Base-by-base conservation (phyloP, 2,329 filamentous ascomycete genomes). In the Aspergillus pseudoviridinutans region DNA sequence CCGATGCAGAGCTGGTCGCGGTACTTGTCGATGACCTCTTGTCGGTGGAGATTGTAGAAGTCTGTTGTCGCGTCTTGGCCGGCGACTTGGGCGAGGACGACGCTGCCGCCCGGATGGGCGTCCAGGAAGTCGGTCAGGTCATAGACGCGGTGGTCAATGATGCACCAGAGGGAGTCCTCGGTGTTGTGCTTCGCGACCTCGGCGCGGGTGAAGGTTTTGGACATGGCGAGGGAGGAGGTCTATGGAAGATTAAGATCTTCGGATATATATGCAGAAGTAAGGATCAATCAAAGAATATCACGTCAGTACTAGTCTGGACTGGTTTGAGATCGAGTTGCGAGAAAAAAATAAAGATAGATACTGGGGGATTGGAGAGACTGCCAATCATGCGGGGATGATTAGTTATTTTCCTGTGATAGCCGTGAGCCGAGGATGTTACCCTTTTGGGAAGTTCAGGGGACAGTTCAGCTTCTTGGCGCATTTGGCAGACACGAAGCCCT, bases 41-140 rank as follows among this genome's bases (percentile, higher is more conserved):
- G 91, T 27, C 91, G 82, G 78, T 96, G 92, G 54, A 96, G 86
- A 79, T 95, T 95, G 84, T 95, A 96, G 76, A 95, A 96, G 56
- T 88, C 88, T 38, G 82, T 78, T 1, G 91, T 96, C 52, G 91
- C 90, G 70, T 96, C 91, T 64, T 85, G 83, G 61, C 91, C 91
- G 29, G 89, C 91, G 50, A 93, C 84, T 75, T 96, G 90, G 54
- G 84, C 82, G 41, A 95, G 84, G 25, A 95, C 91, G 47, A 89
- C 86, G 67, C 87, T 86, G 67, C 91, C 91, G 65, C 91, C 91
- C 0, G 91, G 91, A 68, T 96, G 91, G 24, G 89, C 90, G 70
- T 94, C 89, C 65, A 91, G 75, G 74, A 95, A 96, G 64, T 95
- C 90, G 59, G 87, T 87, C 12, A 92, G 82, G 76, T 96, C 90